phyloP scores from a whole-genome alignment of 306 rosid genomes.

The Begonia peltatifolia region DNA sequence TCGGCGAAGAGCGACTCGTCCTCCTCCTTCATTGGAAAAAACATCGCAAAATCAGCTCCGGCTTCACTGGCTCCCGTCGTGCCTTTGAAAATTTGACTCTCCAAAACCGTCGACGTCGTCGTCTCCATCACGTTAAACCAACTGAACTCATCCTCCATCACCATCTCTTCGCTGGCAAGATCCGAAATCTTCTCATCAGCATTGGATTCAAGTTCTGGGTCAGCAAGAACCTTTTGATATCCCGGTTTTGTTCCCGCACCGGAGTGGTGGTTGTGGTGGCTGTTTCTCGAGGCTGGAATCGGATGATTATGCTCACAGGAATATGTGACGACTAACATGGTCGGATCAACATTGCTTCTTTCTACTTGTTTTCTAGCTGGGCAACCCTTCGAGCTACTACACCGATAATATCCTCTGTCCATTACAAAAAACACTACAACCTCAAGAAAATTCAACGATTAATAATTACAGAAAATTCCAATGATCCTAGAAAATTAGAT shows the following conservation, averaged over 20 bases:
- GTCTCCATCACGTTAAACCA: conserved; percentile 70
- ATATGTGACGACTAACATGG: conserved; percentile 75
- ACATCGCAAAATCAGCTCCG: conserved; percentile 9
- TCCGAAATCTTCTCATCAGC: conserved; percentile 24
- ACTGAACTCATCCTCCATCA: conserved; percentile 28
- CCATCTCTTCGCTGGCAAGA: conserved; percentile 19
- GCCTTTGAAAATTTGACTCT: conserved; percentile 41
- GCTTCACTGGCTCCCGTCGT: conserved; percentile 4
- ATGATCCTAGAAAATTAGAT: too few species aligned
- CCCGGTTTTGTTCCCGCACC: conserved; percentile 2
- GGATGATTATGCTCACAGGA: conserved; percentile 84
- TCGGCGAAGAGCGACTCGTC: conserved; percentile 82
- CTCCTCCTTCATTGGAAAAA: conserved; percentile 75
- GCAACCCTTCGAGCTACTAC: conserved; percentile 72
- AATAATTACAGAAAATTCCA: too few species aligned
- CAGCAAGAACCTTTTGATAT: neutral
- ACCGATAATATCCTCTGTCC: conserved; percentile 41
- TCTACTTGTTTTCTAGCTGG: conserved; percentile 97
- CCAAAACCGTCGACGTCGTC: conserved; percentile 37
- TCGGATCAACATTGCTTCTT: conserved; percentile 71
- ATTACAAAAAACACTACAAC: neutral
- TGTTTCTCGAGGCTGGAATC: conserved; percentile 56
- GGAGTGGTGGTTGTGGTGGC: conserved; percentile 7
- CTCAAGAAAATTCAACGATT: too few species aligned
- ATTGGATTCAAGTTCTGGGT: conserved; percentile 10